These are phyloP conservation scores for Coemansia sp. DNA, from an alignment of 192 early-diverging fungal species.

Conservation along the genomic window DNA sequence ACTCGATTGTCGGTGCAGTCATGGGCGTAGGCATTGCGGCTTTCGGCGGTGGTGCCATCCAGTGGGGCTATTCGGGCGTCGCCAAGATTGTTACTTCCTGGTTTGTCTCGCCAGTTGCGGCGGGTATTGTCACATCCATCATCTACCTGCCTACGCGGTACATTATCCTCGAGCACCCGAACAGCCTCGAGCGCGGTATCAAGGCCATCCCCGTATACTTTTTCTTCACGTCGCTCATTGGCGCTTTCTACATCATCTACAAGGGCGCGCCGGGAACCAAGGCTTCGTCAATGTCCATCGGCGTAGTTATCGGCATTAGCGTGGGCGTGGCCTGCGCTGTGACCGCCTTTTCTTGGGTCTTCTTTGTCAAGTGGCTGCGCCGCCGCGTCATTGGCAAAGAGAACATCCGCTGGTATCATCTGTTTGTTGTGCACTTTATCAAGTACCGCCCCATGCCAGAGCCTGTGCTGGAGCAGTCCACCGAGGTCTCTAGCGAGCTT, in stretches of 20 bases:
- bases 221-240: conserved; percentile 61
- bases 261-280: conserved; percentile 62
- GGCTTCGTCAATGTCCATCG: conserved; percentile 39
- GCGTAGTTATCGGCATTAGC: conserved; percentile 59
- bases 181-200: conserved; percentile 66
- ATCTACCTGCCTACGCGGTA: conserved; percentile 66
- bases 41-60: conserved; percentile 60
- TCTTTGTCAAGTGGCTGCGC: conserved; percentile 64
- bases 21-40: conserved; percentile 71
- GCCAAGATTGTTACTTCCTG: conserved; percentile 71
- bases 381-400: conserved; percentile 65
- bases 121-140: conserved; percentile 63
- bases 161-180: conserved; percentile 58
- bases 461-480: conserved; percentile 14
- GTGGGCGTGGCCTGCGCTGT: conserved; percentile 59
- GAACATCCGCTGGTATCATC: conserved; percentile 70
- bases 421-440: conserved; percentile 60
- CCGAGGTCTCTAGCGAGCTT: conserved; percentile 26
- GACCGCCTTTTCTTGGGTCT: conserved; percentile 58
- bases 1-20: conserved; percentile 79
- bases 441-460: conserved; percentile 49
- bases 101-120: conserved; percentile 68
- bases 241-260: conserved; percentile 68
- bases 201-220: conserved; percentile 69
- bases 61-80: conserved; percentile 58